Conservation (phyloP, 176 grass and related monocot species). For the Microstegium vimineum region DNA sequence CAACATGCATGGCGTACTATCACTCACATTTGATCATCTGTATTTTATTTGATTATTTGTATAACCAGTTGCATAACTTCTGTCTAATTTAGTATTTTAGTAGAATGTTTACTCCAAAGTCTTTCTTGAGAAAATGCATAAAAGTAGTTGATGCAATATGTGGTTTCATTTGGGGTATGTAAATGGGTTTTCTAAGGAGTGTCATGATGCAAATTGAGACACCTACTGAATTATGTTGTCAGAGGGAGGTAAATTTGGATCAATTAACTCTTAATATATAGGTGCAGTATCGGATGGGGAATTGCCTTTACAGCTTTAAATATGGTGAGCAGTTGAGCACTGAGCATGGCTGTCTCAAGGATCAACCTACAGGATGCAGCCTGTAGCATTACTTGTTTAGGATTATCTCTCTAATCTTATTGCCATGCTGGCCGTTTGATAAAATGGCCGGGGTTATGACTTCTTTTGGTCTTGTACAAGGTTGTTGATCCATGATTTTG, state of each 20-base stretch:
- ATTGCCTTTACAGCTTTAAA: too few species aligned
- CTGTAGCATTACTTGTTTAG: background rate
- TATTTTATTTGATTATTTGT: background rate
- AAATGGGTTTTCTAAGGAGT: background rate
- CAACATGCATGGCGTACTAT: background rate
- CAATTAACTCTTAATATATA: background rate
- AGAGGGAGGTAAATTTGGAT: background rate
- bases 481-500: background rate
- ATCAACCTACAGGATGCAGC: background rate
- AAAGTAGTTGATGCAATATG: background rate
- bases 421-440: background rate
- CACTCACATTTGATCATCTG: background rate
- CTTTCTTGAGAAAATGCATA: background rate
- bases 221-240: too few species aligned
- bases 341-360: background rate
- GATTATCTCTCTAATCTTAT: background rate
- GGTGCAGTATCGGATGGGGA: too few species aligned
- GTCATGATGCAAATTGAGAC: too few species aligned
- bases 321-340: too few species aligned
- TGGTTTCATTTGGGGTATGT: too few species aligned
- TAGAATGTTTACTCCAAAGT: background rate
- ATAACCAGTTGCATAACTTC: background rate
- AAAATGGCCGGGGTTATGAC: background rate
- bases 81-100: background rate
- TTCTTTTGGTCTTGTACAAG: background rate